Base-by-base conservation (phyloP, 2,329 filamentous ascomycete species). In the Fusarium nelsonii region DNA sequence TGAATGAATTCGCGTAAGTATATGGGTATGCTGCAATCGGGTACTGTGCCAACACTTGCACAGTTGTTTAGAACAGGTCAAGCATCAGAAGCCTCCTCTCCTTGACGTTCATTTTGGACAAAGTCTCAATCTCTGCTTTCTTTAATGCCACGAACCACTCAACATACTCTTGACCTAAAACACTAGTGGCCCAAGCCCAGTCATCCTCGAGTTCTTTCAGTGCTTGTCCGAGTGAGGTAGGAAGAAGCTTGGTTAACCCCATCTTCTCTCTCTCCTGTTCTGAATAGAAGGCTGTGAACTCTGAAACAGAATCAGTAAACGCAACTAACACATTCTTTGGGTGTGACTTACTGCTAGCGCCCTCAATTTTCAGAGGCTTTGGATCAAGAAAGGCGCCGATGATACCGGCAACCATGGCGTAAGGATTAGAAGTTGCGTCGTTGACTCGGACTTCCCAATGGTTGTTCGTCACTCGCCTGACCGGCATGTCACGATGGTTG, bases 61-160 rank as follows among this genome's bases (percentile, higher is more conserved):
- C 3, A 28, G 6, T n/a, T 49, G 10, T n/a, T 26, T 7, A 28
- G 26, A 39, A 18, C 4, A 43, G 30, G 2, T 28, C 41, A 0
- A 63, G 15, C 43, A 63, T 33, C 4, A 49, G 12, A 1, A 63
- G 9, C 4, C 58, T 34, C 3, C 58, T 43, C 8, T 58, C 50
- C 3, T 40, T 57, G 1, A 12, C 18, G 3, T 57, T 43, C 43
- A 63, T 63, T 15, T 49, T 41, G 0, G 20, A 43, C 28, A 58
- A 1, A 4, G 32, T 48, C 6, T 49, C 16, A 23, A 63, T 49
- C 33, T 63, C 58, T 16, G 32, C 37, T 5, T 12, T 62, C 15
- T 63, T 63, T 1, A 63, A 6, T 1, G 37, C n/a, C 23, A 63
- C 16, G 9, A 63, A 63, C 60, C 60, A 63, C 5, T 63, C 60